Percentiles rank a stretch among this genome's conserved stretches.
phyloP scores from a whole-genome alignment of 768 basidiomycete species.

The Mrakia blollopis region DNA sequence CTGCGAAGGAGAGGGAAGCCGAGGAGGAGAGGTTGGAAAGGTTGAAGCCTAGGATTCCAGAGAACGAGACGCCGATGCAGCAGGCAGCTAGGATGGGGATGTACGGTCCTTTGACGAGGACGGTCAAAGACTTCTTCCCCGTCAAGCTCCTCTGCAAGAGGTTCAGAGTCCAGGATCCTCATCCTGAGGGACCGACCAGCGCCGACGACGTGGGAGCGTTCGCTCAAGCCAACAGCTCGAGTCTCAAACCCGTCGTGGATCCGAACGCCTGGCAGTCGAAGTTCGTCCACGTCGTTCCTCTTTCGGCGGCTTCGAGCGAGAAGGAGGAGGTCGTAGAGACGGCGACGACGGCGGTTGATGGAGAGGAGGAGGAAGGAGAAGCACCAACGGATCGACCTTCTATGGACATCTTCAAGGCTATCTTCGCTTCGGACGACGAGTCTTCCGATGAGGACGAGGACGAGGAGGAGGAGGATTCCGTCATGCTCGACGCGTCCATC shows the following conservation, averaged over 20 bases:
- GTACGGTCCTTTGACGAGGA: constrained; percentile 83
- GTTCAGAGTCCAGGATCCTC: constrained; percentile 85
- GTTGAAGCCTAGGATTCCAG: constrained; percentile 37
- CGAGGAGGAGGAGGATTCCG: not conserved
- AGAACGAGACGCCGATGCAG: constrained; percentile 68
- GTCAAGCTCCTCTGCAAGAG: constrained; percentile 83
- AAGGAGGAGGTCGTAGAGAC: not conserved
- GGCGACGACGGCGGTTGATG: constrained; percentile 17
- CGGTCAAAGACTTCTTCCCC: constrained; percentile 69
- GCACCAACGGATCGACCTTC: constrained; percentile 56
- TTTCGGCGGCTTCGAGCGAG: not conserved
- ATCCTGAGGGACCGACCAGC: constrained; percentile 50
- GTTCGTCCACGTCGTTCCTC: constrained; percentile 27
- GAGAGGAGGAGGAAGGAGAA: constrained; percentile 3
- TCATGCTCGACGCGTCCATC: not conserved
- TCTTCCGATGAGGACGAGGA: constrained; percentile 16
- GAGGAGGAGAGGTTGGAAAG: constrained; percentile 49
- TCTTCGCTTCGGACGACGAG: constrained; percentile 56
- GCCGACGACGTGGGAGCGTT: constrained; percentile 27
- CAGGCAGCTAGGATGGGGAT: constrained; percentile 80
- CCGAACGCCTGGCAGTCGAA: constrained; percentile 34
- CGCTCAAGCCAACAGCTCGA: not conserved
- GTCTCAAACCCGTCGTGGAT: constrained; percentile 15
- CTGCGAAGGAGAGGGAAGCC: constrained; percentile 43
- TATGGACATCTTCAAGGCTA: constrained; percentile 91